These are phyloP conservation scores for Ajuga reptans DNA, from an alignment of 305 asterid genomes.

Conservation along the genomic window DNA sequence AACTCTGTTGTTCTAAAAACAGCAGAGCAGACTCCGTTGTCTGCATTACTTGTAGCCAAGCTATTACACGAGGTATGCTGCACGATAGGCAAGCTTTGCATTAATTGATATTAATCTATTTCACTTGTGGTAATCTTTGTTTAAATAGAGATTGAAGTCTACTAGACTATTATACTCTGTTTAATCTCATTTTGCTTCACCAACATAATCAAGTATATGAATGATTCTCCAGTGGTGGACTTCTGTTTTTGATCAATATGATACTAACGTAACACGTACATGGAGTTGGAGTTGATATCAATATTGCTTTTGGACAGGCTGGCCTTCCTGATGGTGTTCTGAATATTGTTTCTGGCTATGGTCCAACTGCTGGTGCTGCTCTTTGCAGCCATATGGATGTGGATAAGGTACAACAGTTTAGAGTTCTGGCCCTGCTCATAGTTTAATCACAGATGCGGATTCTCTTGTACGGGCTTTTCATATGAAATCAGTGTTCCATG, in stretches of 20 bases:
- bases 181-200: not conserved
- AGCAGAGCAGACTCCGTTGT: slow-evolving; percentile 92
- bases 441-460: not conserved
- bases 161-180: not conserved
- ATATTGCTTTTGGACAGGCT: slow-evolving; percentile 48
- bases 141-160: not conserved
- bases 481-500: not conserved
- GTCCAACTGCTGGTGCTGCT: slow-evolving; percentile 88
- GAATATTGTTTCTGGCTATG: slow-evolving; percentile 82
- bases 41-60: slow-evolving; percentile 73
- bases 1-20: slow-evolving; percentile 77
- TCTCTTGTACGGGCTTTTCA: not conserved
- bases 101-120: not conserved
- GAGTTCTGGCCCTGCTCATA: slow-evolving; percentile 2
- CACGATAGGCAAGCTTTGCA: not conserved
- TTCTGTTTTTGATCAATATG: not conserved
- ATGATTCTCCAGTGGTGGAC: not conserved
- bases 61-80: slow-evolving; percentile 70
- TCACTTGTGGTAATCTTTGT: not conserved
- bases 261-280: not conserved
- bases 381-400: slow-evolving; percentile 96
- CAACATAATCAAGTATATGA: not conserved
- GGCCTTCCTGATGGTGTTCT: slow-evolving; percentile 90
- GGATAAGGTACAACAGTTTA: slow-evolving; percentile 58
- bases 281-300: not conserved